Conservation (phyloP, 2,329 filamentous ascomycete species). For the Xylogone sp. region DNA sequence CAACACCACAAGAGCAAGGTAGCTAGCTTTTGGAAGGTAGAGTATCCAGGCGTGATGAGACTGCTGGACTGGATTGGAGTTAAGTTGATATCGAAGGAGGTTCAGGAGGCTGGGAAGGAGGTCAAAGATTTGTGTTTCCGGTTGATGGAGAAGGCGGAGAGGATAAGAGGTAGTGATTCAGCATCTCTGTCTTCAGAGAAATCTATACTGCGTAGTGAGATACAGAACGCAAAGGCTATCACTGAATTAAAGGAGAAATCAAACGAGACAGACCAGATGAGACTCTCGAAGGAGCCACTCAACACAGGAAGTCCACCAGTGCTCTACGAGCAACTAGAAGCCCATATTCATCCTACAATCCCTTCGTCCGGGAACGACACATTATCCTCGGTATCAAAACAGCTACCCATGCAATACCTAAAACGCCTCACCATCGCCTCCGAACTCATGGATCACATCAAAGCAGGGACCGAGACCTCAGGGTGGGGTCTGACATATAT, state of each 20-base stretch:
- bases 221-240: no score
- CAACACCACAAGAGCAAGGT: not conserved
- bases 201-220: not conserved
- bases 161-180: constrained; percentile 7
- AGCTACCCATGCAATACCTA: not conserved
- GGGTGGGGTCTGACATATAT: constrained; percentile 62
- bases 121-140: not conserved
- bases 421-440: constrained; percentile 47
- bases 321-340: not conserved
- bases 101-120: not conserved
- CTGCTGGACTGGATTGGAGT: not conserved
- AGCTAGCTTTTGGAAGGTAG: not conserved
- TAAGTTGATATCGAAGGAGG: not conserved
- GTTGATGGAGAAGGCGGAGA: constrained; percentile 1
- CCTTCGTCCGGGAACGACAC: not conserved
- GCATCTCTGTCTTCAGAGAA: not conserved
- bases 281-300: not conserved
- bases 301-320: not conserved
- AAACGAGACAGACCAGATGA: not conserved
- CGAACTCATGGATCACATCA: constrained; percentile 70
- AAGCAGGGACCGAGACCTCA: constrained; percentile 73
- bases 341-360: not conserved
- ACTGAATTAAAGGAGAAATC: not conserved
- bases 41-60: not conserved
- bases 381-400: not conserved